A percentile compares a stretch with the other conserved stretches of the same genome.
Evolutionary conservation across 164 flowering plant genomes (phyloP).

Genomic region (Piper betle): DNA sequence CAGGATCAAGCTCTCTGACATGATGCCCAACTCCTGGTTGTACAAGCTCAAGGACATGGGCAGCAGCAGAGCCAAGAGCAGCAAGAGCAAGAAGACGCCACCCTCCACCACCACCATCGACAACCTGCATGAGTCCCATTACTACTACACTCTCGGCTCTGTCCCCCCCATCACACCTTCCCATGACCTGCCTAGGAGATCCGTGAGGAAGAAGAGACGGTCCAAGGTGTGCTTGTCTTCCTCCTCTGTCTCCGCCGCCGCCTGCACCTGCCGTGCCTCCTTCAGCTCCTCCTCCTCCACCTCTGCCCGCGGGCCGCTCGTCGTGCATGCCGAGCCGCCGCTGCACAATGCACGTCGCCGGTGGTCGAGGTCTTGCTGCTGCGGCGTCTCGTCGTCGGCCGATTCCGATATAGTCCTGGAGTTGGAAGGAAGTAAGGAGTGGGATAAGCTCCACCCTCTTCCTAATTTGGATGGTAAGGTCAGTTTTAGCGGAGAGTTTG

Average conservation of each 20-base stretch:
- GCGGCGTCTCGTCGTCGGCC: constrained; percentile 24
- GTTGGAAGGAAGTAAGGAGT: constrained; percentile 13
- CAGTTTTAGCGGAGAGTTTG: background rate
- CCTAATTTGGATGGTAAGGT: background rate
- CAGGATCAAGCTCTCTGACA: constrained; percentile 62
- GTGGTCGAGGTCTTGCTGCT: constrained; percentile 21
- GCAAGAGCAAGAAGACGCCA: constrained; percentile 15
- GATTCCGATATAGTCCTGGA: constrained; percentile 37
- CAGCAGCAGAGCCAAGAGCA: constrained; percentile 15
- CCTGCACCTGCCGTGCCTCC: constrained; percentile 17
- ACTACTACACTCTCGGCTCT: constrained; percentile 37
- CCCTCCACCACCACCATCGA: constrained; percentile 12
- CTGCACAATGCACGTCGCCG: background rate
- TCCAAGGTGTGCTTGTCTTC: constrained; percentile 12
- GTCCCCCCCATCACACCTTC: constrained; percentile 13
- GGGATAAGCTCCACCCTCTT: background rate
- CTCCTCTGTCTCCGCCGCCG: constrained; percentile 21
- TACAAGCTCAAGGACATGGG: constrained; percentile 63
- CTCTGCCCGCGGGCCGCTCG: background rate
- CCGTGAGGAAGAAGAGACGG: constrained; percentile 19
- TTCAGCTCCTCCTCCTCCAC: constrained; percentile 5
- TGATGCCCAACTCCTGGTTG: constrained; percentile 84
- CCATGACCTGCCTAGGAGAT: constrained; percentile 26
- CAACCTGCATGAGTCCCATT: no score
- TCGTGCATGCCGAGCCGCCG: background rate